Conservation (phyloP, 2,329 filamentous ascomycete genomes). For the Venturia pyrina region DNA sequence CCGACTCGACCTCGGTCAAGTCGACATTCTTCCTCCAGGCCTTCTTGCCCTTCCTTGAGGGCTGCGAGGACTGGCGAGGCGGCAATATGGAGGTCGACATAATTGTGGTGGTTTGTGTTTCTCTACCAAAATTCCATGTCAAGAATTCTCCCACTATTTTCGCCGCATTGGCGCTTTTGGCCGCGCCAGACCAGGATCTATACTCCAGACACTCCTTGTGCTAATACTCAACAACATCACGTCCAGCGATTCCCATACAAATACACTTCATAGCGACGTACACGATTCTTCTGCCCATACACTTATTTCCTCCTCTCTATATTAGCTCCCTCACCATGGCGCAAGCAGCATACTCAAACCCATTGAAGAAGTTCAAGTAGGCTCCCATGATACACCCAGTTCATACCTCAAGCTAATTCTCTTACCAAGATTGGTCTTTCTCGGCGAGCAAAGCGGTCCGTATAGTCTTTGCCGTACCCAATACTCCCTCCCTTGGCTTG, state of each 20-base stretch:
- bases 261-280: neutral
- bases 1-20: slow-evolving; percentile 72
- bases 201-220: neutral
- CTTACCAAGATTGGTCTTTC: slow-evolving; percentile 72
- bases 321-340: slow-evolving; percentile 50
- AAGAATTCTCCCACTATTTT: neutral
- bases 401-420: neutral
- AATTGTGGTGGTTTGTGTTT: neutral
- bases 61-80: slow-evolving; percentile 74
- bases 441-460: slow-evolving; percentile 97
- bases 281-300: neutral
- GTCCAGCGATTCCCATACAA: neutral
- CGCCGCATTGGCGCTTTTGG: neutral
- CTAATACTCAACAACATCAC: neutral
- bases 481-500: neutral
- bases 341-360: slow-evolving; percentile 84
- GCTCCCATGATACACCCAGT: slow-evolving; percentile 12
- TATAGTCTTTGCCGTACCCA: slow-evolving; percentile 14
- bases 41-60: slow-evolving; percentile 95
- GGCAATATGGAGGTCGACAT: slow-evolving; percentile 22
- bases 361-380: slow-evolving; percentile 99
- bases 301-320: neutral
- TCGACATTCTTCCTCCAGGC: slow-evolving; percentile 99
- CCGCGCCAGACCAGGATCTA: neutral
- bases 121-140: neutral